Evolutionary conservation across 2,329 filamentous ascomycete genomes (phyloP).

Genomic region (Colletotrichum cereale): DNA sequence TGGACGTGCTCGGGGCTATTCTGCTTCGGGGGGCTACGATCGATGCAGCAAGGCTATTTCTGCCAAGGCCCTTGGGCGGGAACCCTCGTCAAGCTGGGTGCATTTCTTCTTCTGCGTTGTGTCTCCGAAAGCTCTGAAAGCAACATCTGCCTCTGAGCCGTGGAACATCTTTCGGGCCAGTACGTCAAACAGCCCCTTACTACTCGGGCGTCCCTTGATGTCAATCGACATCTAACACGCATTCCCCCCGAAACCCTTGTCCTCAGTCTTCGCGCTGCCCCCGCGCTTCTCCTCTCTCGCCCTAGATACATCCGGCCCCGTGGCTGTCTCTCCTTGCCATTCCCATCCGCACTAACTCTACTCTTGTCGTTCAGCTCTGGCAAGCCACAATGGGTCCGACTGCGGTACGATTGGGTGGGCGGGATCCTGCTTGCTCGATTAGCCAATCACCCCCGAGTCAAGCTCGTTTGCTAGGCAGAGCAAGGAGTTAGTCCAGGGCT

Average conservation of each 20-base stretch:
- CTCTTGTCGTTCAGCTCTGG: conserved; percentile 52
- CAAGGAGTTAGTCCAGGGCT: conserved; percentile 45
- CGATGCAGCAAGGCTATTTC: background rate
- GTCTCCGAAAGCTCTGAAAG: background rate
- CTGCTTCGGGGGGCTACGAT: background rate
- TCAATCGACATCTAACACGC: background rate
- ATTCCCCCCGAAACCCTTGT: conserved; percentile 31
- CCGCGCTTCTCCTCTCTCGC: background rate
- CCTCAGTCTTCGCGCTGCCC: background rate
- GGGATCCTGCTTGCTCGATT: conserved; percentile 28
- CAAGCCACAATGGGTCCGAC: conserved; percentile 46
- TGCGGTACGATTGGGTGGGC: conserved; percentile 44
- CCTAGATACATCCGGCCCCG: background rate
- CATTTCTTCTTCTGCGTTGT: background rate
- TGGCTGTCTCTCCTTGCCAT: conserved; percentile 11
- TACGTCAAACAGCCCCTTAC: background rate
- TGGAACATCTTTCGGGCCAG: background rate
- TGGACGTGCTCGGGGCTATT: background rate
- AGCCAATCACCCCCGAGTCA: conserved; percentile 43
- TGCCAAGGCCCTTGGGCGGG: background rate
- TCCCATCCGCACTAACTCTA: conserved; percentile 17
- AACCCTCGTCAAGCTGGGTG: background rate
- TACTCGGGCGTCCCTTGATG: background rate
- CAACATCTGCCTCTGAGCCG: too few relatives aligned
- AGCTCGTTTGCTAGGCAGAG: conserved; percentile 45